Evolutionary conservation across 768 basidiomycete genomes (phyloP).

Genomic region (Boletus rubroflammeus): DNA sequence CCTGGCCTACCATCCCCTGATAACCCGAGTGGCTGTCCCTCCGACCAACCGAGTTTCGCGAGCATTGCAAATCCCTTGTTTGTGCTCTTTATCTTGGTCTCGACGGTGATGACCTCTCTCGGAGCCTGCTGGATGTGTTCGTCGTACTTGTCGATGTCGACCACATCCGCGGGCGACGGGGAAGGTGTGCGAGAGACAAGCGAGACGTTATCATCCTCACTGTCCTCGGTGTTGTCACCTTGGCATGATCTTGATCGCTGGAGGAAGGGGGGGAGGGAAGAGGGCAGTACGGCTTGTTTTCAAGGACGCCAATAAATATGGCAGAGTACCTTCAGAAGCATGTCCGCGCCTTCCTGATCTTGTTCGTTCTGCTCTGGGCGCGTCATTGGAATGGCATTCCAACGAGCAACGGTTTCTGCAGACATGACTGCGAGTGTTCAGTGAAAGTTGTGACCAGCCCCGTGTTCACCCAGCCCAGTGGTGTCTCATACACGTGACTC

Average conservation of each 20-base stretch:
- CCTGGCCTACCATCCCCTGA: constrained; percentile 62
- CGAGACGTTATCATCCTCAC: constrained; percentile 66
- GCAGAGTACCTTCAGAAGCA: constrained; percentile 67
- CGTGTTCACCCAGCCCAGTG: background rate
- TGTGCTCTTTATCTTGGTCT: constrained; percentile 72
- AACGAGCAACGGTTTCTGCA: constrained; percentile 57
- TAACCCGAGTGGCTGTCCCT: constrained; percentile 73
- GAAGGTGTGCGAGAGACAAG: constrained; percentile 75
- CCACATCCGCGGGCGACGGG: constrained; percentile 46
- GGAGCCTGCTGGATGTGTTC: constrained; percentile 50
- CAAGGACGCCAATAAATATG: constrained; percentile 42
- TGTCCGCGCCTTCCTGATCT: constrained; percentile 22
- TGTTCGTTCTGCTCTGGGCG: constrained; percentile 30
- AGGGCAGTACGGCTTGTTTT: constrained; percentile 54
- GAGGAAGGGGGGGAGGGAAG: constrained; percentile 42
- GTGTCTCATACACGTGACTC: constrained; percentile 13
- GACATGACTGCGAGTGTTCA: constrained; percentile 46
- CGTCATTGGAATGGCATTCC: constrained; percentile 65
- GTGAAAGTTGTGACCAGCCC: background rate
- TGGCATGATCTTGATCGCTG: constrained; percentile 57
- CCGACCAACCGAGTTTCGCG: constrained; percentile 77
- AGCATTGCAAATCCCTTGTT: constrained; percentile 83
- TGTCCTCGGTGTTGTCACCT: constrained; percentile 39
- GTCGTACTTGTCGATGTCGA: constrained; percentile 67
- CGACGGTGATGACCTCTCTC: constrained; percentile 72